Base-by-base conservation (phyloP, 2,329 filamentous ascomycete genomes). In the Pyrenophora teres region DNA sequence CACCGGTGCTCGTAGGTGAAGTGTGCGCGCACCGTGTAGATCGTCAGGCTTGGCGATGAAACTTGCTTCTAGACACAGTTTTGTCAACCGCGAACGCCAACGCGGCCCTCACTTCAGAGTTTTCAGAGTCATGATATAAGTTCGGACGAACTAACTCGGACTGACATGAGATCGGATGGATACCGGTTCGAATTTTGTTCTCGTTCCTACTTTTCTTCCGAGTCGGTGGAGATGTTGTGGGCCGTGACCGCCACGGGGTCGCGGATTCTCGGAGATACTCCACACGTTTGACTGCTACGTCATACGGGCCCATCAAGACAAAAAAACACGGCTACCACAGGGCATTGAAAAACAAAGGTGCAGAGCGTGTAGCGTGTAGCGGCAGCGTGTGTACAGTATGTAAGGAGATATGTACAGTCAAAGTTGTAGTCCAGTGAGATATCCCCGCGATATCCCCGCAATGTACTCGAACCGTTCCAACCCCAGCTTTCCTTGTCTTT, bases 161-260 rank as follows among this genome's bases (percentile, higher is more conserved):
- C 27, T 32, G 15, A 13, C 10, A 13, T 30, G 27, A 30, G 9
- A 30, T 9, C 10, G 27, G 27, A 9, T 13, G 27, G 27, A 13
- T 30, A 25, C 12, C 8, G 8, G 27, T 9, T 12, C 27, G 27
- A 5, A 12, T 30, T 30, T 30, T 12, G 16, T 40, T 33, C 39
- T 18, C 19, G 39, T 27, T 18, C 44, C 44, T 27, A 16, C 16
- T 30, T 4, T 30, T 30, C 15, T 40, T 33, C 39, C 27, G 27
- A 30, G 27, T 30, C 10, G 2, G 10, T 30, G 27, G 27, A 12
- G 27, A 30, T 9, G 27, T 36, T 48, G 40, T 48, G 45, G 50
- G 43, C 47, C 38, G 16, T 35, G 18, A 37, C 47, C 42, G 31
- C 47, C 31, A 50, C 8, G 23, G 41, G 41, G 31, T 42, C 36